Evolutionary conservation across 2,329 filamentous ascomycete genomes (phyloP).

Genomic region (Fonsecaea pugnacius): DNA sequence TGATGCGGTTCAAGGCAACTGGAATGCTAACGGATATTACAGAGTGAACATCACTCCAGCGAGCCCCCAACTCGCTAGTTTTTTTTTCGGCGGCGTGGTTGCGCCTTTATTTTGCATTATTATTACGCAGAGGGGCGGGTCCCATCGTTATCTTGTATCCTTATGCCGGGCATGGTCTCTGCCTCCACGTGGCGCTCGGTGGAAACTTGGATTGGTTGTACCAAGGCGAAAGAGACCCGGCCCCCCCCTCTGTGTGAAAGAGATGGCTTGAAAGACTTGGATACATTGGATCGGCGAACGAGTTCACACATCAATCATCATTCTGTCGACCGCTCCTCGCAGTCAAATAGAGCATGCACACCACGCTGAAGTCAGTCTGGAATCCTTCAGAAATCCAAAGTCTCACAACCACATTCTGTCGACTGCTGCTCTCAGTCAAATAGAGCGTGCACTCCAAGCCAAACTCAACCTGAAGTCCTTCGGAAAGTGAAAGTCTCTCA

Average conservation of each 20-base stretch:
- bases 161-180: not conserved
- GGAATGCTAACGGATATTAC: not conserved
- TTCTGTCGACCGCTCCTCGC: not conserved
- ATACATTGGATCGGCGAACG: not conserved
- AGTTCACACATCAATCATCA: not conserved
- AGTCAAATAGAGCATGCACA: not conserved
- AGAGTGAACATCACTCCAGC: not conserved
- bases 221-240: not conserved
- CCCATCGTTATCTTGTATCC: not conserved
- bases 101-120: not conserved
- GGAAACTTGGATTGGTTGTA: not conserved
- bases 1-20: not conserved
- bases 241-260: not conserved
- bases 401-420: not conserved
- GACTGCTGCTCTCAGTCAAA: not conserved
- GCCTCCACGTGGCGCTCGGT: slow-evolving; percentile 4
- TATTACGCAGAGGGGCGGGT: not conserved
- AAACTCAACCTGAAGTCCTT: not conserved
- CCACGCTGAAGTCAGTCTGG: not conserved
- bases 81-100: not conserved
- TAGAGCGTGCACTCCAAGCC: not conserved
- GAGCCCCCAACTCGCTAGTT: not conserved
- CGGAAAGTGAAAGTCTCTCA: no score
- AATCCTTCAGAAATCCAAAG: not conserved
- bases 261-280: not conserved